Evolutionary conservation across 106 monocot genomes (phyloP), one percentile per base, ranked within the genome.

Genomic region (Acanthochlamys bracteata): DNA sequence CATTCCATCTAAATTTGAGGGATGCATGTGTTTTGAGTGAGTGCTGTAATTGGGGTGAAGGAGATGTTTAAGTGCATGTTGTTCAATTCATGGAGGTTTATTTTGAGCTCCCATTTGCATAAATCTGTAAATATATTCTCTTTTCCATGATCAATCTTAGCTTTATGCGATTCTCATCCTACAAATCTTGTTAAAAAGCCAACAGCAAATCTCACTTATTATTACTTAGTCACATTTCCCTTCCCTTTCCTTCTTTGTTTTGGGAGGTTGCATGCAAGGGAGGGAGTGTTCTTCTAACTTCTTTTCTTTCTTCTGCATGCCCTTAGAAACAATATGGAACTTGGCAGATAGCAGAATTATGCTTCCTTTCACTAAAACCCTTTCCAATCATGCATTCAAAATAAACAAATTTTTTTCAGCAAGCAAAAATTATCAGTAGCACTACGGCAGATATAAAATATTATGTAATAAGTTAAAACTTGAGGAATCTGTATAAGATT

Each of bases 121-220:
- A 3, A 49, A 14, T 49, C 4, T 49, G 49, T 49, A 14, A 17
- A 14, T 49, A 14, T 49, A 17, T 49, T 49, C 15, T 14, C 3
- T 49, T 4, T 17, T 17, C 13, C 2, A 14, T 49, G 49, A 14
- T 49, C 17, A 12, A 3, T 8, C 10, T 43, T 17, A 7, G 10
- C 55, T 55, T 55, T 55, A 55, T 55, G 55, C 55, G 55, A 55
- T 55, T 55, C 55, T 55, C 55, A 55, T 3, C 55, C 55, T 55
- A 20, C 55, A 20, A 20, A 20, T 55, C 55, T 55, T 21, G 20
- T 55, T 20, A 22, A 55, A 55, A 55, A 49, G 49, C 19, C 55
- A 19, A 55, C 22, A 22, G 6, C 33, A 55, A 55, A 55, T 55
- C 55, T 55, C 55, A 55, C 20, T 55, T 55, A 22, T 55, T 55